Evolutionary conservation across 768 basidiomycete genomes (phyloP).

Genomic region (Calvatia gigantea): DNA sequence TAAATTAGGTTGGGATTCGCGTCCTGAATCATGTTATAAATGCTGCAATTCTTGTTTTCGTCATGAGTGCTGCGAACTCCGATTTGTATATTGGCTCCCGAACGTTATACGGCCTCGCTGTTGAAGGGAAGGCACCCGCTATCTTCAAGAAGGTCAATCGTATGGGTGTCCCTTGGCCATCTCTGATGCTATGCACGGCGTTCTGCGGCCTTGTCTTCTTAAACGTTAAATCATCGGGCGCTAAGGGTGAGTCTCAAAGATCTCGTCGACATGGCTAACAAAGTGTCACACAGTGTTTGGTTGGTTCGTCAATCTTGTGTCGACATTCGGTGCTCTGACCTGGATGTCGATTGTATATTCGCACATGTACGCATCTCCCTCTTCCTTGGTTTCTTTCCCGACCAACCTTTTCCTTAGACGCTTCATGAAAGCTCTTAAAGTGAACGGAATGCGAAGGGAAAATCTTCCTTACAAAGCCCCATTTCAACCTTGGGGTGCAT

Average conservation of each 20-base stretch:
- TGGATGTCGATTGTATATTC: constrained; percentile 54
- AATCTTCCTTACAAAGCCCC: constrained; percentile 51
- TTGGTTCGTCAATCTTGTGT: constrained; percentile 48
- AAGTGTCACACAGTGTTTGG: constrained; percentile 41
- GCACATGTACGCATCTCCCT: constrained; percentile 46
- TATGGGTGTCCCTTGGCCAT: constrained; percentile 47
- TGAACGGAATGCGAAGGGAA: constrained; percentile 38
- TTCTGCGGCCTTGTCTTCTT: constrained; percentile 60
- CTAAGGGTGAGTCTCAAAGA: constrained; percentile 38
- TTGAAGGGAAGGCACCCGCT: constrained; percentile 46
- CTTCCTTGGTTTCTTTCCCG: background rate
- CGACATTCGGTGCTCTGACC: constrained; percentile 45
- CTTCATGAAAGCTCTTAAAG: constrained; percentile 43
- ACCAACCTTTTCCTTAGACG: constrained; percentile 21
- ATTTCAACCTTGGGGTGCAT: constrained; percentile 60
- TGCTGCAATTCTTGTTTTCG: constrained; percentile 58
- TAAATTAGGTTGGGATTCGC: constrained; percentile 48
- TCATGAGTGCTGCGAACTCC: constrained; percentile 61
- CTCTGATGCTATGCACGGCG: constrained; percentile 48
- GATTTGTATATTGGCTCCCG: constrained; percentile 56
- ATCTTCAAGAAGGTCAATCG: constrained; percentile 41
- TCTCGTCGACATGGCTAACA: constrained; percentile 18
- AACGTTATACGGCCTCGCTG: constrained; percentile 44
- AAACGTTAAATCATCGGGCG: constrained; percentile 47
- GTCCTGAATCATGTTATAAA: constrained; percentile 64